These are phyloP conservation scores for Phytophthora quininea DNA, from an alignment of 352 stramenopile species.

Conservation along the genomic window DNA sequence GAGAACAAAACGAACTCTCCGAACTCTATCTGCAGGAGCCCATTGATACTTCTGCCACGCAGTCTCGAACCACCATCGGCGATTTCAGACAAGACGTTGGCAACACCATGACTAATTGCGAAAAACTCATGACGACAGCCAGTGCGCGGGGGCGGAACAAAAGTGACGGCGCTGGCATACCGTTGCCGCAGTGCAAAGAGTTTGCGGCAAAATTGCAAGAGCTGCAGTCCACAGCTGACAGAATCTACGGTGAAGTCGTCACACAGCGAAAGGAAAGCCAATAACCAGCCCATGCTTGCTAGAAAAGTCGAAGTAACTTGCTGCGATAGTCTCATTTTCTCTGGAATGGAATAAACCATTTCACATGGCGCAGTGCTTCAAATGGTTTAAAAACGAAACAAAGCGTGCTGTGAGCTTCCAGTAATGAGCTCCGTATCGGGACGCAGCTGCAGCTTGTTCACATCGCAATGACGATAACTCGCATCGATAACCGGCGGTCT, in stretches of 20 bases:
- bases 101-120: neutral
- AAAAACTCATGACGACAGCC: neutral
- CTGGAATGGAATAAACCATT: too few species aligned
- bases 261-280: neutral
- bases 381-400: too few species aligned
- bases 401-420: too few species aligned
- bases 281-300: neutral
- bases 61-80: neutral
- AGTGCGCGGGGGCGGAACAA: neutral
- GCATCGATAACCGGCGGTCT: too few species aligned
- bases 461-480: too few species aligned
- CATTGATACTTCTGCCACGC: neutral
- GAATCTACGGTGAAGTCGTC: conserved; percentile 17
- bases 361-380: too few species aligned
- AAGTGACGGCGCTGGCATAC: neutral
- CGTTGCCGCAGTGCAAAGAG: neutral
- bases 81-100: conserved; percentile 2
- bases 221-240: conserved; percentile 5
- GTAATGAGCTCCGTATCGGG: too few species aligned
- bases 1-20: conserved; percentile 11
- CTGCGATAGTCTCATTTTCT: neutral
- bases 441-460: too few species aligned
- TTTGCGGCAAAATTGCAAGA: neutral
- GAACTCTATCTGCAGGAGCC: conserved; percentile 2
- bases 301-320: neutral